Evolutionary conservation across 1,284 basidiomycete species (phyloP).

Genomic region (Cutaneotrichosporon dermatis): DNA sequence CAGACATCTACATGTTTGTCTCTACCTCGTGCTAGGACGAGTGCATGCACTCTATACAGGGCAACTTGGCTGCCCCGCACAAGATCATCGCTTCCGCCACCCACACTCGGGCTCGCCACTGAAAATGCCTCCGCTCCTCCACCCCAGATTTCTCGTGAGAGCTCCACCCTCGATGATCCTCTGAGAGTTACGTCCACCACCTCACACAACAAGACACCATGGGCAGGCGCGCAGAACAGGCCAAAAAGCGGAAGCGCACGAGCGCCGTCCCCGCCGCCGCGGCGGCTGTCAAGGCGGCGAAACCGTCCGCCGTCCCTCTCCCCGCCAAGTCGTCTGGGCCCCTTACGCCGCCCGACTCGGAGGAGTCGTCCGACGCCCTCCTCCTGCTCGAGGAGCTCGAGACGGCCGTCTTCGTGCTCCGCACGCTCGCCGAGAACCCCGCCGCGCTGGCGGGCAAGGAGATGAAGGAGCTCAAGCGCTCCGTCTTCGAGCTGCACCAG

Average conservation of each 20-base stretch:
- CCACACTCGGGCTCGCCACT: too few relatives aligned
- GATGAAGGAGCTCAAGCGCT: constrained; percentile 46
- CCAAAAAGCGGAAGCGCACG: constrained; percentile 22
- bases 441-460: constrained; percentile 34
- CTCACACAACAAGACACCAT: constrained; percentile 7
- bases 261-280: constrained; percentile 3
- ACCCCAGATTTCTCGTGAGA: too few relatives aligned
- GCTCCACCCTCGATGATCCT: too few relatives aligned
- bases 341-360: constrained; percentile 11
- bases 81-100: too few relatives aligned
- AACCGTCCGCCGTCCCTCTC: constrained; percentile 3
- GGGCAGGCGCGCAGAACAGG: constrained; percentile 28
- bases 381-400: constrained; percentile 41
- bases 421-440: constrained; percentile 38
- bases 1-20: too few relatives aligned
- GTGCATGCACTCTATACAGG: too few relatives aligned
- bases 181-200: too few relatives aligned
- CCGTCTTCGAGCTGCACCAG: constrained; percentile 40
- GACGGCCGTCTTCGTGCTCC: constrained; percentile 38
- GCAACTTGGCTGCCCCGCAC: too few relatives aligned
- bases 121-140: too few relatives aligned
- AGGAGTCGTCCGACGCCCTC: constrained; percentile 15
- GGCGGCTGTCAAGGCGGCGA: background rate
- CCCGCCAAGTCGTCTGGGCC: background rate
- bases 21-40: too few relatives aligned